Evolutionary conservation across 345 rosid genomes (phyloP), one percentile per base, ranked within the genome.

Genomic region (Passiflora organensis): DNA sequence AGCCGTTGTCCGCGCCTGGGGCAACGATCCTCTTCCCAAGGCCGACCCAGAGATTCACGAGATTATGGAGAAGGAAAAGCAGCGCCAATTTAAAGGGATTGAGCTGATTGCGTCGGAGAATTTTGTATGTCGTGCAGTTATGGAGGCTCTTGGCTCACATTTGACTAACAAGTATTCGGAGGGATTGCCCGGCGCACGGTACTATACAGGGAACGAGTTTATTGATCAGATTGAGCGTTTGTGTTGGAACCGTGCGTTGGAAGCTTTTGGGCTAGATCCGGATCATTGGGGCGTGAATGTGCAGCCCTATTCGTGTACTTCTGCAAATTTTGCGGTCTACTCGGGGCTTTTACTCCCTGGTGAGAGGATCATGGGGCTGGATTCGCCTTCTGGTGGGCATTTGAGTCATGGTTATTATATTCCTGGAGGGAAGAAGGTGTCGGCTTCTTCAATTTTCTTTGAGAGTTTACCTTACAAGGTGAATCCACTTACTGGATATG

Each of bases 201-300:
- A 85, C 63, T 91, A 85, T 55, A 82, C 89, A 2, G 99, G 99
- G 52, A 93, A 93, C 65, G 86, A 83, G 17, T 68, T 66, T 57
- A 89, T 93, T 10, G 99, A 93, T 61, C 89, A 84, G 62, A 89
- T 89, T 28, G 96, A 93, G 75, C 72, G 67, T 22, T 71, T 93
- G 0, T 93, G 99, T 66, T 73, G 74, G 44, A 79, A 62, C 39
- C 78, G 99, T 43, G 99, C 99, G 0, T 70, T 93, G 68, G 66
- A 53, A 17, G 99, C 99, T 13, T 93, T 93, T 51, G 60, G 62
- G 54, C 86, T 93, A 48, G 95, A 89, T 36, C 48, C 82, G 37
- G 87, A 89, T 37, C 82, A 72, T 55, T 93, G 96, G 96, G 95
- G 96, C 57, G 99, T 86, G 19, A 93, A 93, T 56, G 97, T 89